Base-by-base conservation (phyloP, 176 grass and related monocot species). In the Ananas comosus region DNA sequence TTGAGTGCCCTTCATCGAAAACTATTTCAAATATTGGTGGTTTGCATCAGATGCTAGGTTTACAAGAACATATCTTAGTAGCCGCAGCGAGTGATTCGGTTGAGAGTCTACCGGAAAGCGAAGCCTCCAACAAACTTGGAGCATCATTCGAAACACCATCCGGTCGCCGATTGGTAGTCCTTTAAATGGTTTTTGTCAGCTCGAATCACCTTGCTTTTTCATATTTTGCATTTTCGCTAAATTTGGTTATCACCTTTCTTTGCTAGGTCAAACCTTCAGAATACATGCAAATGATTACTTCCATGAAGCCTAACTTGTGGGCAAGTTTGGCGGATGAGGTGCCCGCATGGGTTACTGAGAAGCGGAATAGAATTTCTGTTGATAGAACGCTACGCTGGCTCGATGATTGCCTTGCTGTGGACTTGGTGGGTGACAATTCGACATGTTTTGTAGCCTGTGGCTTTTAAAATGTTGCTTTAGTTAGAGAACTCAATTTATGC, bases 381-480 rank as follows among this genome's bases (percentile, higher is more conserved):
- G 93, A 92, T 56, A 83, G 93, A 74, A 97, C 93, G 51, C 64
- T 97, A 57, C 80, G 76, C 51, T 97, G 93, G 93, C 93, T 97
- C 65, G 93, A 97, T 13, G 70, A 79, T 14, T 97, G 93, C 78
- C 85, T 92, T 76, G 72, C 81, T 83, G 59, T 92, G 71, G 84
- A 92, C 50, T 48, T 13, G 84, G 93, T 97, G 63, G 49, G 67
- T 76, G 33, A 69, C 65, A 13, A 51, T 72, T 27, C 16, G 66
- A 58, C 78, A 0, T 81, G 51, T 9, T 58, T 18, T 59, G 13
- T 21, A 17, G 14, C 54, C 14, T 59, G 54, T 59, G 9, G 19
- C 54, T 21, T 17, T 59, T 59, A 17, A 12, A 18, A 17, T 59
- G 54, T 21, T 59, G 54, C 54, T 17, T 59, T n/a, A 19, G 13